Conservation (phyloP, 345 rosid genomes). For the Eucalyptus tenuipes region DNA sequence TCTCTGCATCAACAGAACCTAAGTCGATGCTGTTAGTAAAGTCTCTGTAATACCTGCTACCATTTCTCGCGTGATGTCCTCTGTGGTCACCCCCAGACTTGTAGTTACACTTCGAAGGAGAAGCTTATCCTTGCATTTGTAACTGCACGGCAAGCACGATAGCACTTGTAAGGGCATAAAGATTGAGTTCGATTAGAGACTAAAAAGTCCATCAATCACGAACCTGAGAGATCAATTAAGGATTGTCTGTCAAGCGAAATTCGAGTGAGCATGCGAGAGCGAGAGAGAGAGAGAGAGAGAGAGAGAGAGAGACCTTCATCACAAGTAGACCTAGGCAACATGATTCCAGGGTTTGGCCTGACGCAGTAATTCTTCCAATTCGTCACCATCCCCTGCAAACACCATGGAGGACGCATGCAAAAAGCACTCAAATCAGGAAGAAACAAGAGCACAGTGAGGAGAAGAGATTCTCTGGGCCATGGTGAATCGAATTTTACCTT, state of each 20-base stretch:
- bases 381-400: constrained; percentile 65
- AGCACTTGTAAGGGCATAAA: background rate
- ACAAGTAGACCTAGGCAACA: constrained; percentile 60
- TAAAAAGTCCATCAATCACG: background rate
- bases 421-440: background rate
- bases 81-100: constrained; percentile 38
- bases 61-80: constrained; percentile 69
- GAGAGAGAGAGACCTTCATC: constrained; percentile 44
- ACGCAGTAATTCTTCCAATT: constrained; percentile 84
- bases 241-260: background rate
- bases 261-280: background rate
- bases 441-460: background rate
- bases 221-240: background rate
- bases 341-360: constrained; percentile 78
- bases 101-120: constrained; percentile 62
- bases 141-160: constrained; percentile 18
- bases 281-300: background rate
- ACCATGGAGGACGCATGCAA: background rate
- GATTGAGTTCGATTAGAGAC: background rate
- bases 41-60: constrained; percentile 7
- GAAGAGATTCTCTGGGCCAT: background rate
- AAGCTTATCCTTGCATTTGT: constrained; percentile 95
- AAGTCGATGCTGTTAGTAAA: background rate
- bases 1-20: background rate
- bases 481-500: constrained; percentile 26